These are phyloP conservation scores for Aspergillus sp. DNA, from an alignment of 2,329 filamentous ascomycete species.

Conservation along the genomic window DNA sequence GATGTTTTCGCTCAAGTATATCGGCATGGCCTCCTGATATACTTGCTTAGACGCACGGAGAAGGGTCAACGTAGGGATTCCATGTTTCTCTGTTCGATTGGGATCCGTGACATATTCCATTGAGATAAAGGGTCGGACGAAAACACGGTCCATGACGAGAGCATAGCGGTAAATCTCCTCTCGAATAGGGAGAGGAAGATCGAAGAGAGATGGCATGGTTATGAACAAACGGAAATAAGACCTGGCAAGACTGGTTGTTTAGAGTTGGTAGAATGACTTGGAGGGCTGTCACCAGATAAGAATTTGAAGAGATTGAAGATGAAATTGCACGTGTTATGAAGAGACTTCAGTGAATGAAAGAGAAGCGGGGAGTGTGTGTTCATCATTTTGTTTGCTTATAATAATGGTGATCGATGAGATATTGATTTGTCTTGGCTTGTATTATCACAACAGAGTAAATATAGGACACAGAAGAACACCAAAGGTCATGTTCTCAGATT, in stretches of 20 bases:
- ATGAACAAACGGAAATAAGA: not conserved
- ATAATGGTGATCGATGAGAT: too few species aligned
- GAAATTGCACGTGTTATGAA: too few species aligned
- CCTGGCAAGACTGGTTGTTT: too few species aligned
- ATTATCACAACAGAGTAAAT: too few species aligned
- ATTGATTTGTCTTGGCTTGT: too few species aligned
- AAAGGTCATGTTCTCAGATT: too few species aligned
- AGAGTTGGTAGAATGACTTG: not conserved
- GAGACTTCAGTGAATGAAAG: too few species aligned
- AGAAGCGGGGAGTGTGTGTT: too few species aligned
- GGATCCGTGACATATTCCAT: constrained; percentile 5
- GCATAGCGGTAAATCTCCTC: constrained; percentile 13
- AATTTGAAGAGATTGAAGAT: too few species aligned
- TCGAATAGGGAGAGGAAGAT: constrained; percentile 11
- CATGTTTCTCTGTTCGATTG: constrained; percentile 2
- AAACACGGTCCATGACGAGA: constrained; percentile 10
- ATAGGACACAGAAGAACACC: too few species aligned
- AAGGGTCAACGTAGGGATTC: constrained; percentile 11
- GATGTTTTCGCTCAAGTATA: constrained; percentile 16
- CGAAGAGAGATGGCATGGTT: constrained; percentile 7
- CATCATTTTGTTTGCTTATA: too few species aligned
- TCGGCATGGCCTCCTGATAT: constrained; percentile 12
- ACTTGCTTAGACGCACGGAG: constrained; percentile 11
- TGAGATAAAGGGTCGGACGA: constrained; percentile 15
- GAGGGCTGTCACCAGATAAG: not conserved